Evolutionary conservation across 495 filamentous ascomycete genomes (phyloP).

Genomic region (Neohortaea acidophila): DNA sequence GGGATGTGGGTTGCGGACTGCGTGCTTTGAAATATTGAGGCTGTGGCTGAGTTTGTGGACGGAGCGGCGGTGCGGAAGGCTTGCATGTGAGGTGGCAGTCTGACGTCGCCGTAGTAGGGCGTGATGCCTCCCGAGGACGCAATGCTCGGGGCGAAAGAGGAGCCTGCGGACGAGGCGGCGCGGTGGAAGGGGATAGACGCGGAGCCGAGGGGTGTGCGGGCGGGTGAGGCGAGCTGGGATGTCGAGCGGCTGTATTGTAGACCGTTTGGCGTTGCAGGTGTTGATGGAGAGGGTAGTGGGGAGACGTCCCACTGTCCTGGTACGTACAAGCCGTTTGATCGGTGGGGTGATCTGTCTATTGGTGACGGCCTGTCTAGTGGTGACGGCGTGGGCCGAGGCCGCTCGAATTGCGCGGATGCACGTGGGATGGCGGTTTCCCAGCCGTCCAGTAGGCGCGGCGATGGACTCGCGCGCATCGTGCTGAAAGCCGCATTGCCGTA

Average conservation of each 20-base stretch:
- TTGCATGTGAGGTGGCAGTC: constrained; percentile 13
- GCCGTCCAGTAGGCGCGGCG: constrained; percentile 12
- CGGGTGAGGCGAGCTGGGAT: constrained; percentile 17
- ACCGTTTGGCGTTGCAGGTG: constrained; percentile 1
- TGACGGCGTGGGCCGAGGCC: no score
- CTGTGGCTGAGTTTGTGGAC: neutral
- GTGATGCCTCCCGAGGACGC: neutral
- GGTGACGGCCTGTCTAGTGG: no score
- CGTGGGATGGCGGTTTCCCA: constrained; percentile 14
- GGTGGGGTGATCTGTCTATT: no score
- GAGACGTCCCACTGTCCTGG: no score
- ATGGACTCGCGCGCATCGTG: constrained; percentile 6
- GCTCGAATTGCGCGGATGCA: neutral
- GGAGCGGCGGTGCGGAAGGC: constrained; percentile 11
- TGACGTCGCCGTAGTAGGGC: neutral
- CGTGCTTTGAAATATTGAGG: constrained; percentile 13
- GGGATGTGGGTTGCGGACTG: constrained; percentile 10
- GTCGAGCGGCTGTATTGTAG: constrained; percentile 10
- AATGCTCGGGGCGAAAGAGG: neutral
- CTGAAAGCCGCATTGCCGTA: constrained; percentile 12
- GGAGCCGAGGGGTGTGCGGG: constrained; percentile 19
- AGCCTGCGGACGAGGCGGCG: neutral
- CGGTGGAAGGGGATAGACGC: no score
- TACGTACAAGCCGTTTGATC: no score
- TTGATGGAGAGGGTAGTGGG: no score